phyloP scores from a whole-genome alignment of 495 filamentous ascomycete species.

The Talaromyces stipitatus region DNA sequence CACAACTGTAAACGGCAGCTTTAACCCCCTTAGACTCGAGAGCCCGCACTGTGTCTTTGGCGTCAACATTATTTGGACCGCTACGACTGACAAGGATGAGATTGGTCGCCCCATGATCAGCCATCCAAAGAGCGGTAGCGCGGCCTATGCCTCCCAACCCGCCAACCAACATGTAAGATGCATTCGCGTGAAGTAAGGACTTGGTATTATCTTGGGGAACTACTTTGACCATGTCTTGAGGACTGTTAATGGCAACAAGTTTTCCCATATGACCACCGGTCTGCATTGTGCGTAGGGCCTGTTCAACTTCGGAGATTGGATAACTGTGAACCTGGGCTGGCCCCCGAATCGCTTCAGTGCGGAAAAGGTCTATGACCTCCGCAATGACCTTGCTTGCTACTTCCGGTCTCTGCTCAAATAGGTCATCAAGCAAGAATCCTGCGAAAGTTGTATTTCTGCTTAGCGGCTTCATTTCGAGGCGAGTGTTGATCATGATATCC shows the following conservation, averaged over 20 bases:
- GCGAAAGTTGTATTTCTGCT: conserved; percentile 14
- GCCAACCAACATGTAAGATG: conserved; percentile 44
- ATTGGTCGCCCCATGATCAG: conserved; percentile 40
- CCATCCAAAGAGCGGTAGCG: conserved; percentile 47
- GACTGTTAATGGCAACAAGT: too few relatives aligned
- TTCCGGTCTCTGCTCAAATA: too few relatives aligned
- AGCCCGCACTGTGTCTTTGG: conserved; percentile 24
- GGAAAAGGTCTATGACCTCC: background rate
- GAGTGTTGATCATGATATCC: conserved; percentile 20
- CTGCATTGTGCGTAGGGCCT: conserved; percentile 50
- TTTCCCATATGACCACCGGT: conserved; percentile 49
- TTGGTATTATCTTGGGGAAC: background rate
- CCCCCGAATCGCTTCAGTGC: background rate
- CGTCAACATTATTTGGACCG: conserved; percentile 1
- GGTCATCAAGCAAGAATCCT: too few relatives aligned
- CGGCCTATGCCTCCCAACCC: conserved; percentile 51
- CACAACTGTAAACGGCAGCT: background rate
- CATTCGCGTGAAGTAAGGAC: background rate
- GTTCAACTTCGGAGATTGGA: conserved; percentile 34
- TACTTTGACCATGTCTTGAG: too few relatives aligned
- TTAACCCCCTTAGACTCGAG: conserved; percentile 17
- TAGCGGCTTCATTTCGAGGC: conserved; percentile 12
- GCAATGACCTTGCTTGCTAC: too few relatives aligned
- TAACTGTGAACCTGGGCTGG: conserved; percentile 30
- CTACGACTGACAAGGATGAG: conserved; percentile 44